Base-by-base conservation (phyloP, 78 protist genomes). In the Monosiga brevicollis region DNA sequence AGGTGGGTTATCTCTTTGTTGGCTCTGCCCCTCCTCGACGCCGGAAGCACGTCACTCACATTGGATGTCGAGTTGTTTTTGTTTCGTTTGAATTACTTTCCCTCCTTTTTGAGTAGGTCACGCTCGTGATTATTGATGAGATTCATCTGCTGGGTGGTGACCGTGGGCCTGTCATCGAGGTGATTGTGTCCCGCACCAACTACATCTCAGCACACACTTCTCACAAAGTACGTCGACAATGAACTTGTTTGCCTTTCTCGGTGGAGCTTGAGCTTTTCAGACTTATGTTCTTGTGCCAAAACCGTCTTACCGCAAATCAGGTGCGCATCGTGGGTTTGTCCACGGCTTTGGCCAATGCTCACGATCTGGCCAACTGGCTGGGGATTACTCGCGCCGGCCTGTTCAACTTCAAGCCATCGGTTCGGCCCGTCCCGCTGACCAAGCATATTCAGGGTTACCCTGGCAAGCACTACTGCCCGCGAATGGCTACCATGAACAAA, bases 401-500 rank as follows among this genome's bases (percentile, higher is more conserved):
- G n/a, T 98, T 85, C 93, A 97, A 98, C 88, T 98, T 98, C 91
- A 78, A 90, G 42, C 99, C 98, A 2, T 54, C 87, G 10, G 98
- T 96, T 49, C 92, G 99, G n/a, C 99, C 99, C 1, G 98, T 95
- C 6, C 98, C 98, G 2, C 86, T 96, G n/a, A 91, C 86, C 55
- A 88, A 81, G 25, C 92, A 86, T 84, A 86, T 86, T 6, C 42
- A 43, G n/a, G 97, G 98, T 34, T 95, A 88, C 91, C 91, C 98
- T 15, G 99, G 99, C 25, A 89, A 94, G 85, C 94, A 96, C 90
- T 98, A 97, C 89, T 98, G 99, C 87, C 99, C 99, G 40, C 92
- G 99, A n/a, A 98, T 98, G 99, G 98, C 93, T 23, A 88, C 98
- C 34, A 98, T 98, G 99, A 98, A 98, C 95, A 95, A 95, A 85